Evolutionary conservation across 2,329 filamentous ascomycete species (phyloP).

Genomic region (Ophiosphaerella korrae): DNA sequence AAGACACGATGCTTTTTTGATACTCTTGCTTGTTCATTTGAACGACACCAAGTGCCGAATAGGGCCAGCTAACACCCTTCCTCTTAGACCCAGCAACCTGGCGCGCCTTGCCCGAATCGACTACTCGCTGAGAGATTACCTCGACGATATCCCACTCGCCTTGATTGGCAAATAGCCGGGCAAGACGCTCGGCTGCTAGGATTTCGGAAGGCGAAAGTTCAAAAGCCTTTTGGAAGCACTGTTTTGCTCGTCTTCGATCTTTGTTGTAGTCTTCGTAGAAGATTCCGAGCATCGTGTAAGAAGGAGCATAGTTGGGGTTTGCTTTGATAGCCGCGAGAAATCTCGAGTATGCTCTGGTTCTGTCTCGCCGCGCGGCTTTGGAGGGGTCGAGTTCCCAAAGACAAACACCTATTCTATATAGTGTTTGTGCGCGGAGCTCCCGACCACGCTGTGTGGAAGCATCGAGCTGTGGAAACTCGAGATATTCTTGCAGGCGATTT

Average conservation of each 20-base stretch:
- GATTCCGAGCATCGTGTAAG: slow-evolving; percentile 87
- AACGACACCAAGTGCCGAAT: slow-evolving; percentile 88
- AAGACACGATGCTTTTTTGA: slow-evolving; percentile 84
- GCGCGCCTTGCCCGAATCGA: slow-evolving; percentile 92
- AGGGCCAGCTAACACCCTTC: slow-evolving; percentile 94
- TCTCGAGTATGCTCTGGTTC: slow-evolving; percentile 79
- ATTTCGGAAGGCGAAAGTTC: slow-evolving; percentile 89
- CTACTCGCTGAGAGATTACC: slow-evolving; percentile 84
- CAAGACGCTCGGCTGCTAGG: slow-evolving; percentile 83
- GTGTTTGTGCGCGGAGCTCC: slow-evolving; percentile 81
- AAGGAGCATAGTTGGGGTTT: slow-evolving; percentile 84
- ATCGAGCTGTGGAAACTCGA: slow-evolving; percentile 64
- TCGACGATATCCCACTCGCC: slow-evolving; percentile 97
- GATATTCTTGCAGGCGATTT: slow-evolving; percentile 71
- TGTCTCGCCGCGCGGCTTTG: slow-evolving; percentile 74
- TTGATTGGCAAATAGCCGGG: slow-evolving; percentile 82
- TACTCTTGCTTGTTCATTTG: slow-evolving; percentile 95
- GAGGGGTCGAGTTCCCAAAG: slow-evolving; percentile 83
- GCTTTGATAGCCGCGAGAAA: slow-evolving; percentile 85
- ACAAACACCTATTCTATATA: slow-evolving; percentile 86
- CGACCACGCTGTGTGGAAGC: slow-evolving; percentile 63
- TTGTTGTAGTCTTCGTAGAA: slow-evolving; percentile 91
- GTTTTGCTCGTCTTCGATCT: slow-evolving; percentile 83
- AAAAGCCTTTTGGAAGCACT: slow-evolving; percentile 95
- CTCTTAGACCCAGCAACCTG: slow-evolving; percentile 91